These are phyloP conservation scores for Tetrapisispora arboricola DNA, from an alignment of 805 yeast species.

Conservation along the genomic window DNA sequence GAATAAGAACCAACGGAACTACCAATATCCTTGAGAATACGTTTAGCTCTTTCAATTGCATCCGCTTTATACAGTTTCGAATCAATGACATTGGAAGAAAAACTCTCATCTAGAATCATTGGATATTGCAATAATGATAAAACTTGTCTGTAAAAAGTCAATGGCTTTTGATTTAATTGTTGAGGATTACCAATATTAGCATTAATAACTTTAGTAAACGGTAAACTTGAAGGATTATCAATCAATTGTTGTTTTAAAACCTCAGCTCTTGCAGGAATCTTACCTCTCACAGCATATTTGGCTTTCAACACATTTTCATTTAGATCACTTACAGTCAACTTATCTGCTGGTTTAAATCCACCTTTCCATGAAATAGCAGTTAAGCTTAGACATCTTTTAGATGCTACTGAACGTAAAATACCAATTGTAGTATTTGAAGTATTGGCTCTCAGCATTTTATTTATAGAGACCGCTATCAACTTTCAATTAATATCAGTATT, in stretches of 20 bases:
- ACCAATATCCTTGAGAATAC: slow-evolving; percentile 44
- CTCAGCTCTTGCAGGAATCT: slow-evolving; percentile 89
- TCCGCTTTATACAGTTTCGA: slow-evolving; percentile 43
- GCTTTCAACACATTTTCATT: slow-evolving; percentile 74
- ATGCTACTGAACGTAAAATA: not conserved
- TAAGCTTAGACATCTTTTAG: not conserved
- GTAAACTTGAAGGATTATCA: slow-evolving; percentile 50
- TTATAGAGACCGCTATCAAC: too few relatives aligned
- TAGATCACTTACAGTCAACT: slow-evolving; percentile 41
- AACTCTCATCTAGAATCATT: slow-evolving; percentile 35
- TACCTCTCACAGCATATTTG: slow-evolving; percentile 92
- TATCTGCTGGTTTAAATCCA: slow-evolving; percentile 7
- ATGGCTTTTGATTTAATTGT: slow-evolving; percentile 86
- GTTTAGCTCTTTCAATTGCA: slow-evolving; percentile 60
- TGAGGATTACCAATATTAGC: slow-evolving; percentile 98
- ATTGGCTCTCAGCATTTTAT: not conserved
- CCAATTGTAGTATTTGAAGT: not conserved
- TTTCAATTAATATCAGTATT: too few relatives aligned
- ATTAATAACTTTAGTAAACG: slow-evolving; percentile 67
- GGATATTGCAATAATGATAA: slow-evolving; percentile 83
- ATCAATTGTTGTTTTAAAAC: slow-evolving; percentile 52
- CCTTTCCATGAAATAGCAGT: not conserved
- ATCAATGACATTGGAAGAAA: slow-evolving; percentile 4
- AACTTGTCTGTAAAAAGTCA: slow-evolving; percentile 92
- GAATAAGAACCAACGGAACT: slow-evolving; percentile 95